Percentiles rank a stretch among this genome's conserved stretches.
phyloP scores from a whole-genome alignment of 192 early-diverging fungal genomes.

The Coemansia sp. region DNA sequence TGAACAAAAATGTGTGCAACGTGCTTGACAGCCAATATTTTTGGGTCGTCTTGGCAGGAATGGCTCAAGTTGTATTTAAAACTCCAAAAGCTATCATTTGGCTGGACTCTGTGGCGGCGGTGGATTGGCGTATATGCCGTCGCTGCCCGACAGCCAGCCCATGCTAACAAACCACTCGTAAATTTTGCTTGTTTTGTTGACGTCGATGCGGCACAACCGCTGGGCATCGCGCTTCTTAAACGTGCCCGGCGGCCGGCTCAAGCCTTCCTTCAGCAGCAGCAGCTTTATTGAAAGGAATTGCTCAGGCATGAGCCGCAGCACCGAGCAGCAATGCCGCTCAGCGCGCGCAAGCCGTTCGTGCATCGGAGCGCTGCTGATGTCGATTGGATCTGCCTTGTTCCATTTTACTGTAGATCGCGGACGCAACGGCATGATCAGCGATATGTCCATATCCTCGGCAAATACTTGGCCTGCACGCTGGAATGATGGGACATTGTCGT shows the following conservation, averaged over 20 bases:
- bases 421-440: constrained; percentile 25
- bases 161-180: constrained; percentile 85
- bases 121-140: constrained; percentile 31
- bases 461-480: constrained; percentile 30
- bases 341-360: constrained; percentile 50
- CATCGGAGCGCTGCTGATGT: constrained; percentile 35
- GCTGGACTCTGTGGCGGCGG: neutral
- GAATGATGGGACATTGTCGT: constrained; percentile 43
- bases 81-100: neutral
- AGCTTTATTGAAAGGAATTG: constrained; percentile 83
- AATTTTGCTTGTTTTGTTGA: constrained; percentile 88
- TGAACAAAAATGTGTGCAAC: neutral
- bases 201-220: constrained; percentile 85
- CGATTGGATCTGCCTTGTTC: constrained; percentile 52
- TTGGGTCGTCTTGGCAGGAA: neutral
- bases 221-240: constrained; percentile 94
- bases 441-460: constrained; percentile 19
- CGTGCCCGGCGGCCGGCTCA: constrained; percentile 20
- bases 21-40: neutral
- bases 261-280: constrained; percentile 65
- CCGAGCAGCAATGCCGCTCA: constrained; percentile 72
- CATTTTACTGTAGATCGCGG: constrained; percentile 46
- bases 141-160: constrained; percentile 71
- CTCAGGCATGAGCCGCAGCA: constrained; percentile 76
- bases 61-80: neutral